These are phyloP conservation scores for Ceratobasidium sp. DNA, from an alignment of 1,284 basidiomycete genomes.

Conservation along the genomic window DNA sequence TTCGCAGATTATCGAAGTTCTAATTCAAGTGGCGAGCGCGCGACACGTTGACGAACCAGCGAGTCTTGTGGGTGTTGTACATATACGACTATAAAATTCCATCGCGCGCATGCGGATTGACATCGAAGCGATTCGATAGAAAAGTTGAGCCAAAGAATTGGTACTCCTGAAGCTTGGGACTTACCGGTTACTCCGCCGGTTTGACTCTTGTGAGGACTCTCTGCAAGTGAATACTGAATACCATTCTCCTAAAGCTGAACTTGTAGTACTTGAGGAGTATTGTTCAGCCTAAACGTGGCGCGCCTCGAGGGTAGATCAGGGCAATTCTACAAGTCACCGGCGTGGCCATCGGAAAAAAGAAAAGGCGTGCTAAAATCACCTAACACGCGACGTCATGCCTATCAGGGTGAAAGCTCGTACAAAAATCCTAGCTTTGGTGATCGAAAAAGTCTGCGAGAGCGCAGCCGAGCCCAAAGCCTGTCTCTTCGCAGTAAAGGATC, in stretches of 20 bases:
- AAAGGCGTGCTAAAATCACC: not conserved
- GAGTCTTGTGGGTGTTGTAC: not conserved
- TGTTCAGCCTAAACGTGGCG: conserved; percentile 14
- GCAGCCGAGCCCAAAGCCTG: not conserved
- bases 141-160: not conserved
- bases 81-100: not conserved
- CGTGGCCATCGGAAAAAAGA: not conserved
- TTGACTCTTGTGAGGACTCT: not conserved
- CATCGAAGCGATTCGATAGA: not conserved
- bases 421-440: not conserved
- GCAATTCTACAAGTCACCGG: not conserved
- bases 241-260: not conserved
- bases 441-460: not conserved
- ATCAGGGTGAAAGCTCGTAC: not conserved
- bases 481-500: not conserved
- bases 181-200: not conserved
- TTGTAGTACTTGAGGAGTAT: not conserved
- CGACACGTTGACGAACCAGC: not conserved
- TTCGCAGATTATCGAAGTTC: not conserved
- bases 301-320: conserved; percentile 1
- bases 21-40: not conserved
- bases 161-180: not conserved
- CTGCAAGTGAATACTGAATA: too few relatives aligned
- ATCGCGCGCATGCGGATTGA: not conserved
- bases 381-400: not conserved